Percentiles rank a stretch among this genome's conserved stretches.
Evolutionary conservation across 768 basidiomycete genomes (phyloP).

Genomic region (Ramaria sp.): DNA sequence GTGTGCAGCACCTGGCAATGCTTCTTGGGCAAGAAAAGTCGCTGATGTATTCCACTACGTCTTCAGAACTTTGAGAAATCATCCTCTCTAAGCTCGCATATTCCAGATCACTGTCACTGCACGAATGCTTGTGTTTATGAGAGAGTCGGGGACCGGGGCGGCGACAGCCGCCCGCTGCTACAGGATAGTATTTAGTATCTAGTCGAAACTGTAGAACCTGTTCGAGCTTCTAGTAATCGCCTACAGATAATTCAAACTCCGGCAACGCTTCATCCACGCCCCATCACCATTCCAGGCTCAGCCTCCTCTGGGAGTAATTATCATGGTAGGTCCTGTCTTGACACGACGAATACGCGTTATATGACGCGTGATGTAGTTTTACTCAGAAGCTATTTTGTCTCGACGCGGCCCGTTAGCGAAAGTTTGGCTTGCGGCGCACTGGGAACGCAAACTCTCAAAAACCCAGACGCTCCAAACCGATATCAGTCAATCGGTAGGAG

Average conservation of each 20-base stretch:
- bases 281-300: background rate
- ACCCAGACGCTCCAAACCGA: constrained; percentile 90
- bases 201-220: no score
- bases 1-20: no score
- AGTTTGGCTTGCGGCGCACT: constrained; percentile 99
- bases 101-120: no score
- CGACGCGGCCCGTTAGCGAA: constrained; percentile 89
- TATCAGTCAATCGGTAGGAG: constrained; percentile 92
- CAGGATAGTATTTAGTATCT: no score
- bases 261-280: background rate
- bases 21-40: no score
- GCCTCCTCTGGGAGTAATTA: background rate
- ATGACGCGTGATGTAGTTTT: constrained; percentile 45
- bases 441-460: constrained; percentile 96
- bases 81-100: no score
- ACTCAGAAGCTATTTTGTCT: constrained; percentile 88
- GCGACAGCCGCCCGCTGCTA: no score
- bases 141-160: no score
- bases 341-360: background rate
- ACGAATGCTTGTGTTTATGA: no score
- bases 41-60: no score
- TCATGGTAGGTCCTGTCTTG: constrained; percentile 5
- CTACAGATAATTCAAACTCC: background rate
- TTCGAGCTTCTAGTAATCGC: no score
- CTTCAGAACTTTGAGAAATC: no score